phyloP scores from a whole-genome alignment of 305 asterid genomes.

The Striga hermonthica region DNA sequence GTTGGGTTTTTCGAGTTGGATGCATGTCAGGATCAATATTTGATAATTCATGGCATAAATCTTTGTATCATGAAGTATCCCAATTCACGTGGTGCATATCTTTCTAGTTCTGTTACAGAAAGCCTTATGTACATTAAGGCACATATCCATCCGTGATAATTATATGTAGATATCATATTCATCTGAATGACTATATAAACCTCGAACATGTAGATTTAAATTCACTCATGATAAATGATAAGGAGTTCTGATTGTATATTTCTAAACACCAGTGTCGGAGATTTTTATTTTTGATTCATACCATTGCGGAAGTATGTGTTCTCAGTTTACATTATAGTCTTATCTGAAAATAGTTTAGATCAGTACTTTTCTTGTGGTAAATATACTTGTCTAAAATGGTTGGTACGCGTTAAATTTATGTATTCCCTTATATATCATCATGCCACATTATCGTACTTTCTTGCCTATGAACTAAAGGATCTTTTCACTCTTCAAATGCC shows the following conservation, averaged over 20 bases:
- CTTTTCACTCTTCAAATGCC: slow-evolving; percentile 16
- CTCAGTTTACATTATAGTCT: too few relatives aligned
- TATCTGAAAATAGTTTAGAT: too few relatives aligned
- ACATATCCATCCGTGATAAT: too few relatives aligned
- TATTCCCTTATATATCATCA: neutral
- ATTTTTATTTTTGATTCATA: too few relatives aligned
- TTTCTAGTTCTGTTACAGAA: neutral
- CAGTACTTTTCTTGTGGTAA: too few relatives aligned
- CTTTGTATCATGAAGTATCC: neutral
- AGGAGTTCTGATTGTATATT: neutral
- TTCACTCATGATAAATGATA: neutral
- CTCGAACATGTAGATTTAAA: too few relatives aligned
- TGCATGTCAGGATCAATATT: neutral
- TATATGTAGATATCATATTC: too few relatives aligned
- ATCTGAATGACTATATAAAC: too few relatives aligned
- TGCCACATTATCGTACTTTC: slow-evolving; percentile 10
- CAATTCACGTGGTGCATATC: neutral
- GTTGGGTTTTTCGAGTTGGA: neutral
- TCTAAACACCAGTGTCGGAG: too few relatives aligned
- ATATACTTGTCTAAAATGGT: too few relatives aligned
- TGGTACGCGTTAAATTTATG: neutral
- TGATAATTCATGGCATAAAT: neutral
- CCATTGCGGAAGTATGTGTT: too few relatives aligned
- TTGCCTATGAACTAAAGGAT: neutral
- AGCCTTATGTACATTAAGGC: neutral